Conservation (phyloP, 495 filamentous ascomycete genomes). For the Penicillium psychrofluorescens region DNA sequence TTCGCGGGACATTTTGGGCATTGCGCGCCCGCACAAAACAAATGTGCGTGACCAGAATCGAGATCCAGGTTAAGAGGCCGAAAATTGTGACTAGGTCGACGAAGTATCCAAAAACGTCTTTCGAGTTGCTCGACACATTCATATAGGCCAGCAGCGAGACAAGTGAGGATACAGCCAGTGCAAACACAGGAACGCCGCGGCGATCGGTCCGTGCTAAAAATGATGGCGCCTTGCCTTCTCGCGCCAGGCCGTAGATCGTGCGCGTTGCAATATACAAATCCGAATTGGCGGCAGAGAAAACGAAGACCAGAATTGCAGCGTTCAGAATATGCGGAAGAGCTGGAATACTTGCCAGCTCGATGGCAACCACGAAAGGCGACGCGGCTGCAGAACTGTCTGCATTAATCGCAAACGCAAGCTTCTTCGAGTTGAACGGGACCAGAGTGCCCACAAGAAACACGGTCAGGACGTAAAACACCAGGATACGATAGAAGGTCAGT, state of each 20-base stretch:
- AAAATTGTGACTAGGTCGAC: slow-evolving; percentile 79
- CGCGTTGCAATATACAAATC: slow-evolving; percentile 72
- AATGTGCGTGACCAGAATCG: slow-evolving; percentile 76
- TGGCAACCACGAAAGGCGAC: slow-evolving; percentile 58
- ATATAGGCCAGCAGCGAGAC: slow-evolving; percentile 71
- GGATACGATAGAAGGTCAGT: slow-evolving; percentile 77
- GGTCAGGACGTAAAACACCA: slow-evolving; percentile 66
- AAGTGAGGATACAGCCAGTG: slow-evolving; percentile 52
- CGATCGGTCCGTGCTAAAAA: slow-evolving; percentile 64
- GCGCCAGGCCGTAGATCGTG: slow-evolving; percentile 71
- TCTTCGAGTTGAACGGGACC: slow-evolving; percentile 45
- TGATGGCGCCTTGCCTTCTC: slow-evolving; percentile 65
- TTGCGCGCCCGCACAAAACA: slow-evolving; percentile 67
- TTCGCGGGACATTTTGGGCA: slow-evolving; percentile 62
- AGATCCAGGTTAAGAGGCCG: slow-evolving; percentile 77
- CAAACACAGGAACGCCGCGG: slow-evolving; percentile 67
- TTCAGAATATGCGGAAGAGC: slow-evolving; percentile 51
- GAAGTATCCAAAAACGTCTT: slow-evolving; percentile 73
- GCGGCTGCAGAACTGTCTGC: slow-evolving; percentile 40
- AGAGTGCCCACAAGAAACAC: slow-evolving; percentile 48
- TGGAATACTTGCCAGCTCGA: slow-evolving; percentile 45
- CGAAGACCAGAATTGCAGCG: slow-evolving; percentile 68
- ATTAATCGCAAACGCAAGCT: slow-evolving; percentile 49
- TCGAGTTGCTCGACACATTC: slow-evolving; percentile 63
- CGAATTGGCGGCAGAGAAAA: slow-evolving; percentile 72